These are phyloP conservation scores for Rhizoctonia solani DNA, from an alignment of 1,284 basidiomycete genomes.

Conservation along the genomic window DNA sequence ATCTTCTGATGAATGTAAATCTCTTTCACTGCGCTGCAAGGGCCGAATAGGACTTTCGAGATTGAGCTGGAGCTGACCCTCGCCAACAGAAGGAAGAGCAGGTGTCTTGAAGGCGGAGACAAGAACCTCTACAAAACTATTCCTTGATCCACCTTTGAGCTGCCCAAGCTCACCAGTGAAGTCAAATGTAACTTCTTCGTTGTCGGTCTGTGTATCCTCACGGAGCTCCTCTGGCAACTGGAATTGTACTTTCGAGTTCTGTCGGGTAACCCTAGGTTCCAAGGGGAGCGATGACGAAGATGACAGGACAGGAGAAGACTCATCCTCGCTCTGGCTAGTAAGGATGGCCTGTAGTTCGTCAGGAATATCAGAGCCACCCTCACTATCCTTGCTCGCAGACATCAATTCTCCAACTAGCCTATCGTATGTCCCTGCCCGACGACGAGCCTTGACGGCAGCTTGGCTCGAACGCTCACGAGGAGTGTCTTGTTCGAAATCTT, in stretches of 20 bases:
- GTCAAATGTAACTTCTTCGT: slow-evolving; percentile 61
- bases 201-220: slow-evolving; percentile 1
- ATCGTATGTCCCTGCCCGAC: slow-evolving; percentile 16
- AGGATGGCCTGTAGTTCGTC: slow-evolving; percentile 70
- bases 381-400: slow-evolving; percentile 54
- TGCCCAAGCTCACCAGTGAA: slow-evolving; percentile 78
- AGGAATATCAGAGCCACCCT: slow-evolving; percentile 69
- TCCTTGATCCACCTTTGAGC: slow-evolving; percentile 66
- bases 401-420: slow-evolving; percentile 45
- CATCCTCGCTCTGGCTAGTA: slow-evolving; percentile 54
- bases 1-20: no score
- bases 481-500: not conserved
- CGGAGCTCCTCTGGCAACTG: not conserved
- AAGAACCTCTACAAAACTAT: slow-evolving; percentile 80
- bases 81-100: slow-evolving; percentile 38
- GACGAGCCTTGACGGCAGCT: slow-evolving; percentile 18
- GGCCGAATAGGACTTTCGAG: slow-evolving; percentile 1
- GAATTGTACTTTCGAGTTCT: not conserved
- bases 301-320: slow-evolving; percentile 39
- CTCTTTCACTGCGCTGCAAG: no score
- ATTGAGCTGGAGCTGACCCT: slow-evolving; percentile 21
- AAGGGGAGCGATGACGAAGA: slow-evolving; percentile 8
- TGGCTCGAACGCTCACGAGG: slow-evolving; percentile 45
- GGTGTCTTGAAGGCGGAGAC: slow-evolving; percentile 78
- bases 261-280: not conserved